phyloP scores from a whole-genome alignment of 148 eudicot species.

The Vaccinium vitisidaea region DNA sequence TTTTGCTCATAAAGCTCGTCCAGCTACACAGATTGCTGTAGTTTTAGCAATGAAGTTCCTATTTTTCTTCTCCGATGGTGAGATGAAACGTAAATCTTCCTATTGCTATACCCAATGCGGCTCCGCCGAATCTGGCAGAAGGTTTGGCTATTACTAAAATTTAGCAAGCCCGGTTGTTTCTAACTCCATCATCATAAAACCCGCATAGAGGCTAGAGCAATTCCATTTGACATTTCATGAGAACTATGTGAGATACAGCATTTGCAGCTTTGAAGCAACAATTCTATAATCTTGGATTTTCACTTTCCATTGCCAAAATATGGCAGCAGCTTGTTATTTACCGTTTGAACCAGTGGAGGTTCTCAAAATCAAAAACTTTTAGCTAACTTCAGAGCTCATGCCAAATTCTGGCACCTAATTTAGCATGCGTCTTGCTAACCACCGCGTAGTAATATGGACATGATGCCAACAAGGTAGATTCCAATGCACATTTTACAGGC shows the following conservation, averaged over 20 bases:
- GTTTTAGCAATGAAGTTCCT: neutral
- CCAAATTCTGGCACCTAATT: neutral
- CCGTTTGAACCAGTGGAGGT: neutral
- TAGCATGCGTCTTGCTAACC: no score
- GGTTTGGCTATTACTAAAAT: neutral
- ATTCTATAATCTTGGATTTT: neutral
- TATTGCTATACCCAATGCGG: neutral
- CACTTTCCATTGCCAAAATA: neutral
- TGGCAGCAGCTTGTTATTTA: neutral
- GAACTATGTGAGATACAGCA: neutral
- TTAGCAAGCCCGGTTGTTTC: neutral
- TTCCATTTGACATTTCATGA: neutral
- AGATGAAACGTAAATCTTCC: neutral
- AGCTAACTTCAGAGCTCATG: neutral
- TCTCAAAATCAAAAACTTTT: neutral
- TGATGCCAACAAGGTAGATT: no score
- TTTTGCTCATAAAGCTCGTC: neutral
- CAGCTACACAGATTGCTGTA: neutral
- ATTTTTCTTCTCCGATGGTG: no score
- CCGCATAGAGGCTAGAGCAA: neutral
- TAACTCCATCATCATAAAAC: neutral
- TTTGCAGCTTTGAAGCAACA: neutral
- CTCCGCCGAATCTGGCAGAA: neutral
- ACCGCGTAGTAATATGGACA: no score
- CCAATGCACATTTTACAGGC: no score